phyloP scores from a whole-genome alignment of 1,139 yeast species.

The Debaryomyces udenii region DNA sequence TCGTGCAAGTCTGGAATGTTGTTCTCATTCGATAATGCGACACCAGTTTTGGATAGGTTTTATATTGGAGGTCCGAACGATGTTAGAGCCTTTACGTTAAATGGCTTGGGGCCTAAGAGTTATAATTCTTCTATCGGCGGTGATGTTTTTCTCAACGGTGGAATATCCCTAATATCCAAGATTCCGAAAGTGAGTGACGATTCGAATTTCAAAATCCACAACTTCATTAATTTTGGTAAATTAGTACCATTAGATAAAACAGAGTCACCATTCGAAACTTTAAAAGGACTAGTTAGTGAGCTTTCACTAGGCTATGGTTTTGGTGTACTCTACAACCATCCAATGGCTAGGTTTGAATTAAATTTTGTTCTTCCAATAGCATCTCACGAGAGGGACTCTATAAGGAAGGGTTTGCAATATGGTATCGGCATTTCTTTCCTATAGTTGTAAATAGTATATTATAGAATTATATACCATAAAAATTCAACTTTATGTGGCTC shows the following conservation, averaged over 20 bases:
- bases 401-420: conserved; percentile 87
- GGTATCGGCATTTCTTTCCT: conserved; percentile 84
- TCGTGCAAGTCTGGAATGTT: conserved; percentile 58
- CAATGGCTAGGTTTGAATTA: conserved; percentile 88
- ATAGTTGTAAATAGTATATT: conserved; percentile 41
- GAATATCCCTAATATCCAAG: conserved; percentile 65
- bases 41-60: conserved; percentile 63
- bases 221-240: conserved; percentile 75
- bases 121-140: conserved; percentile 73
- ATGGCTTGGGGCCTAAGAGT: conserved; percentile 87
- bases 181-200: conserved; percentile 61
- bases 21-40: conserved; percentile 33
- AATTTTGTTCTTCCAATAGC: conserved; percentile 81
- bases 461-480: conserved; percentile 2
- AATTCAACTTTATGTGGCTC: too few species aligned
- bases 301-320: conserved; percentile 65
- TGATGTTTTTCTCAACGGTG: conserved; percentile 70
- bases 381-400: conserved; percentile 63
- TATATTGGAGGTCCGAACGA: conserved; percentile 79
- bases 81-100: conserved; percentile 71
- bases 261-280: conserved; percentile 19
- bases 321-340: conserved; percentile 83
- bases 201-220: conserved; percentile 69
- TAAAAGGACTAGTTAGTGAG: conserved; percentile 31
- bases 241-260: conserved; percentile 49